A percentile compares a stretch with the other conserved stretches of the same genome.
Conservation (phyloP, 2,329 filamentous ascomycete genomes). For the Sporothrix sp. region DNA sequence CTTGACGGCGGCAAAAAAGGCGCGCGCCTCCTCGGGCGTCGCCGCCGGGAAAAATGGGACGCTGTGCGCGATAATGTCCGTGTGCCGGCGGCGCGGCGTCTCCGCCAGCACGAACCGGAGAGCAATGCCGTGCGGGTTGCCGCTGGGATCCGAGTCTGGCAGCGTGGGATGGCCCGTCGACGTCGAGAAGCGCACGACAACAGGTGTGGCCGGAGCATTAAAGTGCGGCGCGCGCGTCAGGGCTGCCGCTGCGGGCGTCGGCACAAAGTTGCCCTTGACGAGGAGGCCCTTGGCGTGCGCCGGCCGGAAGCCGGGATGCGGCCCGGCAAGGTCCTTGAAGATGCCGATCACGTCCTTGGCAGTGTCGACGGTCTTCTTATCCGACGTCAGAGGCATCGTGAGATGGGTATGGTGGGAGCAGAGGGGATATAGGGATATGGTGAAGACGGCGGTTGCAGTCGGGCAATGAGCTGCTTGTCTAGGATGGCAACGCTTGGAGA, state of each 20-base stretch:
- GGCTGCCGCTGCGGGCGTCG: slow-evolving; percentile 31
- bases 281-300: slow-evolving; percentile 47
- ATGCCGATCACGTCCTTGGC: slow-evolving; percentile 27
- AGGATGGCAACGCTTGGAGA: too few relatives aligned
- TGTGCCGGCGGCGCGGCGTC: slow-evolving; percentile 35
- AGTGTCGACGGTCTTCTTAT: slow-evolving; percentile 30
- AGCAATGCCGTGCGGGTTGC: slow-evolving; percentile 39
- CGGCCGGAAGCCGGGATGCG: slow-evolving; percentile 30
- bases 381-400: slow-evolving; percentile 30
- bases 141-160: slow-evolving; percentile 37
- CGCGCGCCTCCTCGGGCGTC: slow-evolving; percentile 43
- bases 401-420: too few relatives aligned
- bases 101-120: slow-evolving; percentile 37
- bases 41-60: slow-evolving; percentile 42
- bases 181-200: slow-evolving; percentile 42
- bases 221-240: slow-evolving; percentile 42
- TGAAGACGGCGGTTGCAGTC: too few relatives aligned
- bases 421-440: too few relatives aligned
- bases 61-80: slow-evolving; percentile 46
- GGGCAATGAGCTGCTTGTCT: too few relatives aligned
- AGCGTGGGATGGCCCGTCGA: slow-evolving; percentile 41
- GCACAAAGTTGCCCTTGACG: slow-evolving; percentile 42
- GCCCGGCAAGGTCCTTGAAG: slow-evolving; percentile 29
- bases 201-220: slow-evolving; percentile 28
- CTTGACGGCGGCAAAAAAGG: slow-evolving; percentile 34